Base-by-base conservation (phyloP, 371 early-diverging fungal genomes). In the Syncephalastrum racemosum region DNA sequence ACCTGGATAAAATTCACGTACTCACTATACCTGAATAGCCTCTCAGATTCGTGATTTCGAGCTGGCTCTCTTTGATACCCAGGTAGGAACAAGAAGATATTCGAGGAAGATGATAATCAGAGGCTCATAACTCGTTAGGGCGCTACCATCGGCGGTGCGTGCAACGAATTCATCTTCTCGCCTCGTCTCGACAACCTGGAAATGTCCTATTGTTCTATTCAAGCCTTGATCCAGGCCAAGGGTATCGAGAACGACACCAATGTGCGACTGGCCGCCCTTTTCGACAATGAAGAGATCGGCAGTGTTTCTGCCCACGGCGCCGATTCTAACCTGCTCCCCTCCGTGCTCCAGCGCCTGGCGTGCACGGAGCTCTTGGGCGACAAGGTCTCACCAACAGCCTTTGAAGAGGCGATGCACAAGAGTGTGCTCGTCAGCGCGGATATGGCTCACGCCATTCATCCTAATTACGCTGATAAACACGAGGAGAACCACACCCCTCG, bases 251-350 rank as follows among this genome's bases (percentile, higher is more conserved):
- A 76, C 22, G 93, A 96, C 39, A 64, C 87, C 51, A 83, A 88
- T 55, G 85, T 97, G 54, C 91, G 96, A 58, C 69, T 99, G 56
- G 83, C 93, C 18, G 85, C 91, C 13, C 81, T 97, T 13, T 99
- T 98, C 66, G 99, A 98, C 71, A 95, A 97, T 74, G 99, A 99
- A 77, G 99, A 99, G 64, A 85, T 98, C 46, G 99, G 99, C n/a
- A 95, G 95, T 36, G 71, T 70, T n/a, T 90, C 95, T 20, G 95
- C 96, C 4, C 88, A 94, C 60, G 99, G 99, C 45, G 99, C 99
- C 16, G 91, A 91, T 65, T 95, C 96, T 7, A 88, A 90, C 56
- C 73, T 97, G 59, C 74, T 97, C 43, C 93, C 90, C 46, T 64
- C 81, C 10, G 82, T 90, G 6, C 63, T 94, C 40, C 82, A 85